Base-by-base conservation (phyloP, 192 early-diverging fungal species). In the Obelidium mucronatum region DNA sequence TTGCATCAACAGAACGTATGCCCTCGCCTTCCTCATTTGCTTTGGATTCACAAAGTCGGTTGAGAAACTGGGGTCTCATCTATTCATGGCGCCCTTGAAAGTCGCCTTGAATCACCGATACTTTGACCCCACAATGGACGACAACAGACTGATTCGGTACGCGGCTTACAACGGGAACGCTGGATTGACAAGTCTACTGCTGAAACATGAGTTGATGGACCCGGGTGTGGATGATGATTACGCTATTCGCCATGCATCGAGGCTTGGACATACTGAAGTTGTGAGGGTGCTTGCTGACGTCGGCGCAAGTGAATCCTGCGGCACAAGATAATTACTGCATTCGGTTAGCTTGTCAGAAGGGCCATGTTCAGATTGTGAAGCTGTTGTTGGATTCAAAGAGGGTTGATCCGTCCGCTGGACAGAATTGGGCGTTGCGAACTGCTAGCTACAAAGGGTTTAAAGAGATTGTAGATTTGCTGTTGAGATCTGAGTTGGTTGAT, bases 11-110 rank as follows among this genome's bases (percentile, higher is more conserved):
- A 48, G 69, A 31, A 72, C 54, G 34, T 72, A 72, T 36, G 54
- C 33, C 28, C 34, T 40, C 37, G 69, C 53, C 8, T 22, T 39
- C 39, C 8, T 72, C 33, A 26, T 58, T 8, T 54, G 30, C 33
- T 72, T 26, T 59, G 69, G 69, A 33, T 72, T 72, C 54, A 72
- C 69, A 11, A 55, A 59, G 35, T 40, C 30, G 17, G 36, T 59
- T 1, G 69, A 72, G 55, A 35, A 37, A 30, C 15, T 58, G 19
- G 22, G 31, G n/a, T 24, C 55, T 8, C n/a, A n/a, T n/a, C 1
- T 40, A 2, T 8, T 26, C 0, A 5, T 59, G 53, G 24, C 37
- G 8, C 62, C 39, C 11, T 24, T 58, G 13, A 19, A n/a, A 15
- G 37, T 35, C 5, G 62, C 62, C 8, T 0, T 64, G 62, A 6